A percentile compares a stretch with the other conserved stretches of the same genome.
Evolutionary conservation across 2,329 filamentous ascomycete genomes (phyloP).

Genomic region (Fusarium sp.): DNA sequence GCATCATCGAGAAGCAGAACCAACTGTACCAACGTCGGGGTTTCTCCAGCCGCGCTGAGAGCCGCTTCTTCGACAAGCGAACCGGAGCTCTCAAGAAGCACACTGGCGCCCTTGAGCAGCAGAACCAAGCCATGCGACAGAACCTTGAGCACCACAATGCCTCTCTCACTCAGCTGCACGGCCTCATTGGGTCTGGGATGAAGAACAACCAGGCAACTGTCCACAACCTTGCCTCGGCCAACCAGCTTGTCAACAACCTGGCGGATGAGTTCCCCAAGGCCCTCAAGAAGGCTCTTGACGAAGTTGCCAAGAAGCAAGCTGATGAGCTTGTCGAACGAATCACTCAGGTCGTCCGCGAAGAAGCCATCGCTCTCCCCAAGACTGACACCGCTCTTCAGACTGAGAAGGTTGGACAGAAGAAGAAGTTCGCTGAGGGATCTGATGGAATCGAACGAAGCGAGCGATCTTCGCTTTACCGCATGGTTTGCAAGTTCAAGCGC

Average conservation of each 20-base stretch:
- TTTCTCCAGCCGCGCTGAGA: slow-evolving; percentile 9
- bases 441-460: slow-evolving; percentile 5
- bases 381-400: not conserved
- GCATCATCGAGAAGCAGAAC: slow-evolving; percentile 1
- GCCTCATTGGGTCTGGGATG: slow-evolving; percentile 38
- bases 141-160: slow-evolving; percentile 48
- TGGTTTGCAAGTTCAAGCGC: slow-evolving; percentile 32
- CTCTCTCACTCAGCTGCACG: slow-evolving; percentile 30
- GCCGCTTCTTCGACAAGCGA: slow-evolving; percentile 35
- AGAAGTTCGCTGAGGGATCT: slow-evolving; percentile 1
- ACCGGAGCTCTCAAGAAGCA: slow-evolving; percentile 29
- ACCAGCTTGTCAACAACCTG: slow-evolving; percentile 42
- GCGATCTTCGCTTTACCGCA: slow-evolving; percentile 26
- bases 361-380: slow-evolving; percentile 26
- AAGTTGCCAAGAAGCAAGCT: slow-evolving; percentile 37
- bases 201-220: slow-evolving; percentile 34
- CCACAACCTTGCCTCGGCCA: slow-evolving; percentile 41
- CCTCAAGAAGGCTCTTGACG: slow-evolving; percentile 45
- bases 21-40: not conserved
- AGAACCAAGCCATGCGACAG: slow-evolving; percentile 42
- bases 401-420: slow-evolving; percentile 3
- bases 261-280: slow-evolving; percentile 46
- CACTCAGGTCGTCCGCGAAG: slow-evolving; percentile 42
- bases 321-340: slow-evolving; percentile 27
- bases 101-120: slow-evolving; percentile 19